phyloP scores from a whole-genome alignment of 768 basidiomycete genomes.

The Boletus pseudopeckii region DNA sequence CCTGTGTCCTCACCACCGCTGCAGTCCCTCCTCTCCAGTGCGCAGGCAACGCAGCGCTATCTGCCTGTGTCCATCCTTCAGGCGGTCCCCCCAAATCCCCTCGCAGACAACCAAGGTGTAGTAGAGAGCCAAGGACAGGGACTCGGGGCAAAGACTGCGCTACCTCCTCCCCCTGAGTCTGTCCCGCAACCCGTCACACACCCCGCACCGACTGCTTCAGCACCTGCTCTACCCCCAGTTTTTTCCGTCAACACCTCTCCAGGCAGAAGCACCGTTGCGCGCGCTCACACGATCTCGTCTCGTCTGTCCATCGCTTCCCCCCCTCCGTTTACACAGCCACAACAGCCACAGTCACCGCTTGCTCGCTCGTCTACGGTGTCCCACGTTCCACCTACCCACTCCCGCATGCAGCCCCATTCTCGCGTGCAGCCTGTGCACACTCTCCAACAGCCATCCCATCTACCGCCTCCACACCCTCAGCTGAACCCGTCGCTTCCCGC shows the following conservation, averaged over 20 bases:
- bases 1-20: constrained; percentile 5
- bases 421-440: constrained; percentile 4
- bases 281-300: constrained; percentile 29
- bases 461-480: constrained; percentile 15
- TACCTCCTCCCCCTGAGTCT: constrained; percentile 6
- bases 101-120: constrained; percentile 1
- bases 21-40: constrained; percentile 11
- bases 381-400: constrained; percentile 9
- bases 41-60: constrained; percentile 13
- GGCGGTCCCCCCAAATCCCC: constrained; percentile 3
- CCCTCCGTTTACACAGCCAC: constrained; percentile 7
- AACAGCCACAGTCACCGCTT: constrained; percentile 20
- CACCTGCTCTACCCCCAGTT: constrained; percentile 17
- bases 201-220: constrained; percentile 9
- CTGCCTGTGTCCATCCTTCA: constrained; percentile 24
- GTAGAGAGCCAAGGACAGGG: constrained; percentile 18
- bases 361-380: constrained; percentile 23
- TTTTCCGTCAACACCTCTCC: constrained; percentile 14
- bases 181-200: constrained; percentile 21
- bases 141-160: background rate
- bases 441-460: constrained; percentile 8
- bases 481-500: constrained; percentile 41
- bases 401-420: constrained; percentile 4
- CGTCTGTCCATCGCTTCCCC: constrained; percentile 17
- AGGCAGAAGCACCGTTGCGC: constrained; percentile 17